Percentiles rank a stretch among this genome's conserved stretches.
These are phyloP conservation scores for Glarea lozoyensis DNA, from an alignment of 495 filamentous ascomycete genomes.

Conservation along the genomic window DNA sequence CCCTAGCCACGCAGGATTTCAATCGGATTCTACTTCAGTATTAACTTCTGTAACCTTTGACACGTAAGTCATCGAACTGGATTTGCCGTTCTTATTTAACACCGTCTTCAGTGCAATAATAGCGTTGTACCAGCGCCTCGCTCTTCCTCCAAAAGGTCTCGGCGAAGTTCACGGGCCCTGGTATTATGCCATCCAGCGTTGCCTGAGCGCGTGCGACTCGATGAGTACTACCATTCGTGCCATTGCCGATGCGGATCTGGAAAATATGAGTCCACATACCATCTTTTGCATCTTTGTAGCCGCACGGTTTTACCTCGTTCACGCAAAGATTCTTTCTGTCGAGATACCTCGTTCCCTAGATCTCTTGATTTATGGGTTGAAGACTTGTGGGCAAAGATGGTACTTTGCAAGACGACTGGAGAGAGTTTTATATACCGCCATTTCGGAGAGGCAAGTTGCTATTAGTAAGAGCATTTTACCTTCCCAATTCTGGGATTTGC, in stretches of 20 bases:
- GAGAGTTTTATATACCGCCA: not conserved
- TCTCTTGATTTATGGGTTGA: constrained; percentile 1
- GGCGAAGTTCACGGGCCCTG: constrained; percentile 16
- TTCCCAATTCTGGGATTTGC: constrained; percentile 3
- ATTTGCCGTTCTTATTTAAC: not conserved
- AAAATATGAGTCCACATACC: constrained; percentile 24
- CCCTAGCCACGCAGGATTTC: not conserved
- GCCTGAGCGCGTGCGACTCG: constrained; percentile 25
- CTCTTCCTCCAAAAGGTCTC: constrained; percentile 13
- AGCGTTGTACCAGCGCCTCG: constrained; percentile 21
- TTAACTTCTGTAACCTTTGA: constrained; percentile 21
- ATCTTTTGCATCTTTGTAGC: constrained; percentile 25
- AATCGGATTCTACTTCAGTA: constrained; percentile 1
- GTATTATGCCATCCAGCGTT: constrained; percentile 26
- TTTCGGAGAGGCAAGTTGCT: constrained; percentile 1
- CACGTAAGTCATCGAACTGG: constrained; percentile 4
- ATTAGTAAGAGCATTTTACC: not conserved
- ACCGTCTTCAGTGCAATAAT: constrained; percentile 18
- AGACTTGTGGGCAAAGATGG: constrained; percentile 5
- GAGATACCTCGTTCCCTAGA: constrained; percentile 3
- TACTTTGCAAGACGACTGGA: constrained; percentile 2
- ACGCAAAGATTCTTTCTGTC: constrained; percentile 4
- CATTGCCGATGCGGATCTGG: constrained; percentile 21
- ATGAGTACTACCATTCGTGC: constrained; percentile 19
- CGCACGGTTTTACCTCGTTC: constrained; percentile 22